Conservation (phyloP, 2,329 filamentous ascomycete genomes). For the Thermothelomyces thermophilus region DNA sequence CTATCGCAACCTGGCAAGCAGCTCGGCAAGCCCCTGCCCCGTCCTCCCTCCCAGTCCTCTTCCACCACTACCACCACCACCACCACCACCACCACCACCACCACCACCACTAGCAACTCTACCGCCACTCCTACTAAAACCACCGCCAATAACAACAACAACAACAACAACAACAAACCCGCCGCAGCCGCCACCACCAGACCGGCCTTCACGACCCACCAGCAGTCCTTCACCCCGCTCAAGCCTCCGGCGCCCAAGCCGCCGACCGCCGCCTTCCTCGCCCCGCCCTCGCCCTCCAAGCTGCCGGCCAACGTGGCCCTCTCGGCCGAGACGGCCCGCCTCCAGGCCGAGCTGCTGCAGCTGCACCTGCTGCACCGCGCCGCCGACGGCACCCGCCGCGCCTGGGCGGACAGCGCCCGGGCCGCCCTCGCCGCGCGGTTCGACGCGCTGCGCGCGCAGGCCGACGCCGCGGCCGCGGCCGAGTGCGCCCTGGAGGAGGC, state of each 20-base stretch:
- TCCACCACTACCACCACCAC: neutral
- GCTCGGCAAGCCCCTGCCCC: neutral
- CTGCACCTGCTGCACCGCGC: constrained; percentile 57
- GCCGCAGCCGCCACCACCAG: constrained; percentile 24
- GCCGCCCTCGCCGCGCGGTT: constrained; percentile 43
- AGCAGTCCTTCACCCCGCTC: constrained; percentile 62
- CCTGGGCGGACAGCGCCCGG: constrained; percentile 52
- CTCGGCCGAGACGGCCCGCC: constrained; percentile 49
- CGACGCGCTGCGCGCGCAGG: constrained; percentile 35
- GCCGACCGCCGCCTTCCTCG: constrained; percentile 50
- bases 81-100: neutral
- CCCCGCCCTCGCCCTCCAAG: constrained; percentile 55
- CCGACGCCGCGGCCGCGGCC: too few relatives aligned
- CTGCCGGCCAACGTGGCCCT: constrained; percentile 53
- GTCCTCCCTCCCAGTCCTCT: constrained; percentile 2
- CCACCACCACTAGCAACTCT: neutral
- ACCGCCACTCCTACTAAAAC: neutral
- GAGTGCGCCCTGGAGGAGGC: constrained; percentile 35
- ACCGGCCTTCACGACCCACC: constrained; percentile 55
- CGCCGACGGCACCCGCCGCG: constrained; percentile 33
- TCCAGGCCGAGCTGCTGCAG: constrained; percentile 61
- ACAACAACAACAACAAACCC: neutral
- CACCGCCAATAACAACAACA: neutral
- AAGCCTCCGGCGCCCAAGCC: constrained; percentile 57
- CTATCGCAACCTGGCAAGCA: neutral